Conservation (phyloP, 176 grass and related monocot genomes). For the Aegilops sharonensis region DNA sequence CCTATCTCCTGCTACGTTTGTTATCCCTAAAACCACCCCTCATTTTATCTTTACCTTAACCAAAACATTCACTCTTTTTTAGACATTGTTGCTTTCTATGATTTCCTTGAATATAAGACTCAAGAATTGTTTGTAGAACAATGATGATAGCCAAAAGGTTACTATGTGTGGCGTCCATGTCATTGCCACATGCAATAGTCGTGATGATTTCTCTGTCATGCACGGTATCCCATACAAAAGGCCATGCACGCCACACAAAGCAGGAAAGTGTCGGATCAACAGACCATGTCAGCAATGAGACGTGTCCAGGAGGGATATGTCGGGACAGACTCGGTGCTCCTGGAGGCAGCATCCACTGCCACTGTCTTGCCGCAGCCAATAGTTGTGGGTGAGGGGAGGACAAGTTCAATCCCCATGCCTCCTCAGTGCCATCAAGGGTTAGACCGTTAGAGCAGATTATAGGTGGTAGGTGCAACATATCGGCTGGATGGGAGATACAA, state of each 20-base stretch:
- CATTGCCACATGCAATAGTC: neutral
- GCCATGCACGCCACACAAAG: neutral
- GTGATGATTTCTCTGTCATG: neutral
- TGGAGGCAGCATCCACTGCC: neutral
- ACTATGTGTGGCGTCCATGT: neutral
- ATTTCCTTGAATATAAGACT: constrained; percentile 18
- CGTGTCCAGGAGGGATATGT: neutral
- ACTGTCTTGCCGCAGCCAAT: neutral
- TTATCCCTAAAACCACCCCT: neutral
- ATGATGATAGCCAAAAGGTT: constrained; percentile 6
- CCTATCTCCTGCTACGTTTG: neutral
- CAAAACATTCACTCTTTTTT: neutral
- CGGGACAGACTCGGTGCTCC: neutral
- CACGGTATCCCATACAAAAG: neutral
- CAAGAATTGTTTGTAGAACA: neutral
- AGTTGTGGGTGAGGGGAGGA: neutral
- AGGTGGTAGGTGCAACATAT: constrained; percentile 3
- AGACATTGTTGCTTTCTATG: neutral
- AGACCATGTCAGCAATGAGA: neutral
- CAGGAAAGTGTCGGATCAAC: neutral
- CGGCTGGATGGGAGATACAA: neutral
- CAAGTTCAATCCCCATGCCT: neutral
- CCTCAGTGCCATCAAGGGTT: neutral
- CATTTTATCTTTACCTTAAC: neutral
- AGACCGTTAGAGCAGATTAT: neutral